Evolutionary conservation across 345 rosid species (phyloP), one percentile per base, ranked within the genome.

Genomic region (Bretschneidera sinensis): DNA sequence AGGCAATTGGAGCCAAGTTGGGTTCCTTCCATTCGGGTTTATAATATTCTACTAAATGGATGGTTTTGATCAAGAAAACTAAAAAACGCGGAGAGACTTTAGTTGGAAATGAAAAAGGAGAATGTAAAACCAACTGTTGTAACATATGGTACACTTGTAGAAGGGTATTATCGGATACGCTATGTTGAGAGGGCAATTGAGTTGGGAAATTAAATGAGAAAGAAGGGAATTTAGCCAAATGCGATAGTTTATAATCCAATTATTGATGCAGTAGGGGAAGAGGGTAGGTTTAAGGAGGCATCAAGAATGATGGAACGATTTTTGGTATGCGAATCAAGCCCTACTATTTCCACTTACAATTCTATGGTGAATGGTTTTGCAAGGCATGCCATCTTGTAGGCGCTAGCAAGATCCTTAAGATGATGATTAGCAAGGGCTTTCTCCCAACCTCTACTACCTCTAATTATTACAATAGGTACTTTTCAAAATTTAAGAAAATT

Each of bases 211-310:
- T 85, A 78, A 58, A 83, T 90, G 97, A 86, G 79, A 69, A 75
- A 55, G 63, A 87, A 61, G 18, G 87, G 87, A 39, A 75, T 86
- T 48, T 71, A 83, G 62, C 81, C 82, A 3, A 88, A 76, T 78
- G 78, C 72, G 0, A 70, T 84, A 43, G 85, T 77, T 2, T 88
- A 76, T 71, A 94, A 88, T 67, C 87, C 92, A 0, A 79, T 94
- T 19, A 79, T 88, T 18, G 95, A 94, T 67, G 95, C 90, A 14
- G 67, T 90, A 65, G 97, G 82, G 9, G 96, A 86, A 71, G 86
- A 80, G 0, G 85, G 91, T 23, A 68, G 84, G 79, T 88, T 87
- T 65, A 71, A 78, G 65, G 95, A 90, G 76, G 95, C 74, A 13
- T 61, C 69, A 22, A 76, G 80, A 54, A 84, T 84, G 87, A 76